A percentile compares a stretch with the other conserved stretches of the same genome.
Evolutionary conservation across 1,284 basidiomycete genomes (phyloP).

Genomic region (Boletus mariae): DNA sequence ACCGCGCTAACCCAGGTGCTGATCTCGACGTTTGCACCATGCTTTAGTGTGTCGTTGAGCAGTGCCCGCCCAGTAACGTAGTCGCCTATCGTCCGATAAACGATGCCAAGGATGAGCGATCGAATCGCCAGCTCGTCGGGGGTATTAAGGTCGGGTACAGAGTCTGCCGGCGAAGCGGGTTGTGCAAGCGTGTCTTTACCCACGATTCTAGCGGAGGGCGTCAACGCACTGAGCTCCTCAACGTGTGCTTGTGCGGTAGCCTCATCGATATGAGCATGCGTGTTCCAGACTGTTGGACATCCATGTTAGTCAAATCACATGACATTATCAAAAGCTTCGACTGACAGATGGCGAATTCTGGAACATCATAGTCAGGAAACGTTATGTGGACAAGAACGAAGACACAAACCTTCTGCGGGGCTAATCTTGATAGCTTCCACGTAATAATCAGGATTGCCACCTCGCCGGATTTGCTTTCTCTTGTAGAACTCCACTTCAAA

Average conservation of each 20-base stretch:
- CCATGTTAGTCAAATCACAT: not conserved
- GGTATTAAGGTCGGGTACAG: conserved; percentile 50
- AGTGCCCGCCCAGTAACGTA: conserved; percentile 44
- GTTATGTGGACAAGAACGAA: not conserved
- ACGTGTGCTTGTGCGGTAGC: conserved; percentile 56
- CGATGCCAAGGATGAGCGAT: conserved; percentile 62
- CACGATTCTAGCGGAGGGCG: conserved; percentile 41
- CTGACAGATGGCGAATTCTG: conserved; percentile 62
- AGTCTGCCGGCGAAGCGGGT: conserved; percentile 8
- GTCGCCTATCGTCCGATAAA: conserved; percentile 53
- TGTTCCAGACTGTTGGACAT: conserved; percentile 63
- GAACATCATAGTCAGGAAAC: conserved; percentile 2
- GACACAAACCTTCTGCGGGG: conserved; percentile 58
- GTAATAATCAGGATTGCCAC: conserved; percentile 48
- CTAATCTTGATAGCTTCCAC: conserved; percentile 58
- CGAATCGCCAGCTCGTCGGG: conserved; percentile 69
- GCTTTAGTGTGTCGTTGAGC: conserved; percentile 48
- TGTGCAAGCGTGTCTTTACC: conserved; percentile 30
- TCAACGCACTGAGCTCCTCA: conserved; percentile 43
- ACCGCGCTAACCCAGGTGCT: conserved; percentile 67
- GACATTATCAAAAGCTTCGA: not conserved
- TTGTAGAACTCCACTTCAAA: conserved; percentile 66
- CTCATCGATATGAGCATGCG: conserved; percentile 52
- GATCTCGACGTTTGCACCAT: conserved; percentile 39
- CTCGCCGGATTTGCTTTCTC: conserved; percentile 55